Percentiles rank a stretch among this genome's conserved stretches.
These are phyloP conservation scores for Grigorovia transvaalensis DNA, from an alignment of 805 yeast genomes.

Conservation along the genomic window DNA sequence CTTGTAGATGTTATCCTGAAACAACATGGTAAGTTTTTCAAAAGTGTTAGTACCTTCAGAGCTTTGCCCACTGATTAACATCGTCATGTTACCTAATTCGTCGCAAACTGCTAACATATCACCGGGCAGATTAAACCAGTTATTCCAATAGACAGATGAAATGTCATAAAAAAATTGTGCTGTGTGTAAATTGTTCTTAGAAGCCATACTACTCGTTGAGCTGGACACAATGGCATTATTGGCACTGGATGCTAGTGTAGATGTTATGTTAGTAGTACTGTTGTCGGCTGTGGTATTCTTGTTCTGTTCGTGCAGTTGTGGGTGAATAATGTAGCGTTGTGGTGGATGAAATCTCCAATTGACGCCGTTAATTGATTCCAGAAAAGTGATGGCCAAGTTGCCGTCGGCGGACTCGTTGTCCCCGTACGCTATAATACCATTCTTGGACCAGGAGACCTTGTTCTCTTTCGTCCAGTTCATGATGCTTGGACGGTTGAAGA, in stretches of 20 bases:
- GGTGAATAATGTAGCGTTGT: slow-evolving; percentile 24
- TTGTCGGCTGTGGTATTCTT: not conserved
- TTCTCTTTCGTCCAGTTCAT: slow-evolving; percentile 14
- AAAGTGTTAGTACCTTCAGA: slow-evolving; percentile 27
- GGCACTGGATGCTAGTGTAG: not conserved
- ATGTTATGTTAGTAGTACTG: slow-evolving; percentile 7
- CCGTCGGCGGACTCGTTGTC: slow-evolving; percentile 29
- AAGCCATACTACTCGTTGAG: not conserved
- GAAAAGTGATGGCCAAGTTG: slow-evolving; percentile 48
- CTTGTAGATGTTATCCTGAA: slow-evolving; percentile 31
- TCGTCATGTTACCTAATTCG: slow-evolving; percentile 52
- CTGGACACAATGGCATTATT: slow-evolving; percentile 1
- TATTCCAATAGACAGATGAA: slow-evolving; percentile 57
- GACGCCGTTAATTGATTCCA: slow-evolving; percentile 66
- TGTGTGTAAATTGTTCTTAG: slow-evolving; percentile 9
- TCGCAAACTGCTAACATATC: slow-evolving; percentile 78
- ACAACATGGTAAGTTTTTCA: slow-evolving; percentile 27
- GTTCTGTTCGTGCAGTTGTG: slow-evolving; percentile 20
- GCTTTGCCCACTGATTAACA: slow-evolving; percentile 42
- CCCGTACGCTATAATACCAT: slow-evolving; percentile 72
- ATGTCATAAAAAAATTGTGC: slow-evolving; percentile 29
- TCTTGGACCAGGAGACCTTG: slow-evolving; percentile 65
- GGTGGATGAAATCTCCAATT: slow-evolving; percentile 62
- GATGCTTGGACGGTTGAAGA: not conserved
- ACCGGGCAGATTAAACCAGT: slow-evolving; percentile 40